phyloP scores from a whole-genome alignment of 768 basidiomycete species.

The Mrakia blollopis region DNA sequence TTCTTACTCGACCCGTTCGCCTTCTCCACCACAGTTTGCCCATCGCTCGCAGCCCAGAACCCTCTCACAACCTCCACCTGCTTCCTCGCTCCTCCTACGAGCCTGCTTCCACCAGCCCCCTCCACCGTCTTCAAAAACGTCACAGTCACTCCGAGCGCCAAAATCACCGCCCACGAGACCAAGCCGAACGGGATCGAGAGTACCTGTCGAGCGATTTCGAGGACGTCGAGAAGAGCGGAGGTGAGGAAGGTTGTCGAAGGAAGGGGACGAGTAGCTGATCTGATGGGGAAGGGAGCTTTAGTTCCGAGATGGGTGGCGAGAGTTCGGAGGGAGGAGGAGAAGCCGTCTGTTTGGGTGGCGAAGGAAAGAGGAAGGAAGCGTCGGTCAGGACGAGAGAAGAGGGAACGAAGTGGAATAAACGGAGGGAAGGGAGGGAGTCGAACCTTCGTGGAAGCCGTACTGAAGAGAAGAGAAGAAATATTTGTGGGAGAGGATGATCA shows the following conservation, averaged over 20 bases:
- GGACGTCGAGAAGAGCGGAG: conserved; percentile 16
- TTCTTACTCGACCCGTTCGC: neutral
- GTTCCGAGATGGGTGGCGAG: conserved; percentile 4
- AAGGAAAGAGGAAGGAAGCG: conserved; percentile 31
- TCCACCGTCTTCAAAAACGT: conserved; percentile 23
- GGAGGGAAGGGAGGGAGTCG: conserved; percentile 48
- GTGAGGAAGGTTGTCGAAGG: conserved; percentile 14
- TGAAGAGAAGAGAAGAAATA: conserved; percentile 32
- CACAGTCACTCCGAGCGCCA: conserved; percentile 34
- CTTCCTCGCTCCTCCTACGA: conserved; percentile 11
- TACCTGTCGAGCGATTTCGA: conserved; percentile 32
- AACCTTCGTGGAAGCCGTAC: conserved; percentile 80
- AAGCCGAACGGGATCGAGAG: conserved; percentile 33
- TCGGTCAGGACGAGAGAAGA: conserved; percentile 9
- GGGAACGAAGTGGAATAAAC: no score
- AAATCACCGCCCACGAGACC: conserved; percentile 35
- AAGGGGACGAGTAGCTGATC: conserved; percentile 37
- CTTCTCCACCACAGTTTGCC: neutral
- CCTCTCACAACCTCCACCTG: conserved; percentile 35
- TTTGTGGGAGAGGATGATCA: neutral
- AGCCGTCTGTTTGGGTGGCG: conserved; percentile 15
- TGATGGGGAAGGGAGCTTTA: conserved; percentile 37
- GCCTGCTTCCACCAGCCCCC: conserved; percentile 17
- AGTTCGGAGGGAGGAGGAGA: conserved; percentile 14
- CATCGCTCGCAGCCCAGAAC: conserved; percentile 35